A percentile compares a stretch with the other conserved stretches of the same genome.
Evolutionary conservation across 176 grass and related monocot species (phyloP).

Genomic region (Paspalum vaginatum): DNA sequence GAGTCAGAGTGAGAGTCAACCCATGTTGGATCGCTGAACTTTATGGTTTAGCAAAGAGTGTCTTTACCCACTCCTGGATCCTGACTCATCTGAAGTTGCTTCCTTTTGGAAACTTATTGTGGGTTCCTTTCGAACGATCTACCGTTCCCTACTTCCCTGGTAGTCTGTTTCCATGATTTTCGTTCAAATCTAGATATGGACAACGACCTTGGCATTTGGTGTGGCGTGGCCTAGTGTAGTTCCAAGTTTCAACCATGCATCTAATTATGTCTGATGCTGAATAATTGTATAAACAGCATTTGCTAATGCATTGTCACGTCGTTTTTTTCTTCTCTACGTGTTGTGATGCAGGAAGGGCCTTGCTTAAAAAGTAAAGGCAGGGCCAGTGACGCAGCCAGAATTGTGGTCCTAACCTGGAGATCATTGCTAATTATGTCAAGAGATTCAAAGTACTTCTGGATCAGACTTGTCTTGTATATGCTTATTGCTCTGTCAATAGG

Average conservation of each 20-base stretch:
- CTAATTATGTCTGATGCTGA: not conserved
- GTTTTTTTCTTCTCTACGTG: constrained; percentile 2
- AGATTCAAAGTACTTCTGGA: constrained; percentile 97
- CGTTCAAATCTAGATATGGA: not conserved
- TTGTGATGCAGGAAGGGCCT: constrained; percentile 79
- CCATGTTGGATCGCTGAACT: not conserved
- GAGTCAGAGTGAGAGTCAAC: not conserved
- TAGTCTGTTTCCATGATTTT: not conserved
- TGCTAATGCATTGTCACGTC: not conserved
- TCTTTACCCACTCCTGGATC: not conserved
- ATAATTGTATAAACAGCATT: not conserved
- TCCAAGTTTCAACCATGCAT: constrained; percentile 15
- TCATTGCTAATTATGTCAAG: constrained; percentile 93
- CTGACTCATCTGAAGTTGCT: not conserved
- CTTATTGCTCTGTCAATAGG: constrained; percentile 74
- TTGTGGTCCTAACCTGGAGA: constrained; percentile 83
- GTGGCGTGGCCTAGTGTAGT: constrained; percentile 2
- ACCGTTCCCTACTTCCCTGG: not conserved
- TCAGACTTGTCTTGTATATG: constrained; percentile 74
- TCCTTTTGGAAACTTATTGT: not conserved
- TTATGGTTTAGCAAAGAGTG: not conserved
- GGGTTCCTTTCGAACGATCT: constrained; percentile 1
- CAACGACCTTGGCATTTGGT: not conserved
- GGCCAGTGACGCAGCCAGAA: constrained; percentile 62
- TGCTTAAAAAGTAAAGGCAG: constrained; percentile 78